Evolutionary conservation across 2,329 filamentous ascomycete species (phyloP).

Genomic region (Pseudocercospora musae): DNA sequence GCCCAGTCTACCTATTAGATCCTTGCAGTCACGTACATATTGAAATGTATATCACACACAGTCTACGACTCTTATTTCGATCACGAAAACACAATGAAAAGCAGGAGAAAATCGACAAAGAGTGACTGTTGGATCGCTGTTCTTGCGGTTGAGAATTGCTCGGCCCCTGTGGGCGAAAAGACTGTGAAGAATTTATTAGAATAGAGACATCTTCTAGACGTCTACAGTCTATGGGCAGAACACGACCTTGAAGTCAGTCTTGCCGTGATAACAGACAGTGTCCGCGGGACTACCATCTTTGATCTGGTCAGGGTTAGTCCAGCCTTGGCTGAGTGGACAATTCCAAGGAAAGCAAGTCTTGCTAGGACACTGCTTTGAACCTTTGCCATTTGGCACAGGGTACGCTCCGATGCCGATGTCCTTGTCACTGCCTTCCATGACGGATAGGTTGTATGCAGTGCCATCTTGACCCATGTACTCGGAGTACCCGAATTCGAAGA

Average conservation of each 20-base stretch:
- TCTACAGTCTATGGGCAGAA: constrained; percentile 23
- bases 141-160: no score
- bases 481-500: constrained; percentile 33
- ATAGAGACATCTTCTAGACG: no score
- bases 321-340: constrained; percentile 24
- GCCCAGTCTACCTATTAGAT: no score
- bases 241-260: constrained; percentile 30
- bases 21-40: no score
- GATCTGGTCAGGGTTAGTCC: constrained; percentile 29
- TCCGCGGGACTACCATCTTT: constrained; percentile 28
- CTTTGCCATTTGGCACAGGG: constrained; percentile 23
- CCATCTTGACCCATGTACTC: constrained; percentile 20
- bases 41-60: no score
- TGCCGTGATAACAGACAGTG: constrained; percentile 33
- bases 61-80: no score
- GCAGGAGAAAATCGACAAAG: no score
- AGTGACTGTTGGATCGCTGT: no score
- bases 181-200: no score
- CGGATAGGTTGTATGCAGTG: constrained; percentile 28
- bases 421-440: constrained; percentile 28
- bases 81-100: no score
- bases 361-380: constrained; percentile 20
- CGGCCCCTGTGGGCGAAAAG: no score
- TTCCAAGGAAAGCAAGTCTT: constrained; percentile 29
- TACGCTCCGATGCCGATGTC: constrained; percentile 27